phyloP scores from a whole-genome alignment of 2,329 filamentous ascomycete species.

The Talaromyces marneffei region DNA sequence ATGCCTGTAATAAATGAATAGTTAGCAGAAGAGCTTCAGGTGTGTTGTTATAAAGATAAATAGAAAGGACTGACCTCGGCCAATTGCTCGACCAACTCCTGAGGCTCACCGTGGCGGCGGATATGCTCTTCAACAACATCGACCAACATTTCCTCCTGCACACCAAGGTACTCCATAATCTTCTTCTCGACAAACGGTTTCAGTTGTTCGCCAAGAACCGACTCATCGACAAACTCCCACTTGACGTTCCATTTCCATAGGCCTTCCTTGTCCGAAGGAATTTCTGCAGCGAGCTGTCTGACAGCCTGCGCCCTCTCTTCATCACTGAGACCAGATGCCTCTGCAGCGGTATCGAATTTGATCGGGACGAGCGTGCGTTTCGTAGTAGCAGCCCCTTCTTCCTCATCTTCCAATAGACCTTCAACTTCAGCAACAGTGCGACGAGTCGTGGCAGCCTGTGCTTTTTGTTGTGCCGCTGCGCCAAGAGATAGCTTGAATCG shows the following conservation, averaged over 20 bases:
- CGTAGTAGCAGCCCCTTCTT: constrained; percentile 63
- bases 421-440: constrained; percentile 91
- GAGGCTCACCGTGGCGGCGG: constrained; percentile 66
- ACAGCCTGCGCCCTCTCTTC: constrained; percentile 82
- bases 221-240: constrained; percentile 84
- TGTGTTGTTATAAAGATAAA: constrained; percentile 5
- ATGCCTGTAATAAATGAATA: constrained; percentile 49
- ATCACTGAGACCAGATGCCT: constrained; percentile 66
- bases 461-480: constrained; percentile 69
- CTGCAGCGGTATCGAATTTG: constrained; percentile 66
- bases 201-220: constrained; percentile 75
- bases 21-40: constrained; percentile 29
- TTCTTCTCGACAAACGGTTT: constrained; percentile 97
- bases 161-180: constrained; percentile 90
- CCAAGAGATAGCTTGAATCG: constrained; percentile 91
- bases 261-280: constrained; percentile 77
- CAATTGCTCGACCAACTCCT: constrained; percentile 75
- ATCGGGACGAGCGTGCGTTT: constrained; percentile 76
- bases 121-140: constrained; percentile 88
- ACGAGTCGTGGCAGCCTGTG: constrained; percentile 53
- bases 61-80: constrained; percentile 60
- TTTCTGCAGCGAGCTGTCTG: constrained; percentile 76
- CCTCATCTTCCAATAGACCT: constrained; percentile 89
- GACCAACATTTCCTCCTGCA: constrained; percentile 92
- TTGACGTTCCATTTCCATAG: constrained; percentile 90